Conservation (phyloP, 129 eudicot genomes). For the Calendula officinalis region DNA sequence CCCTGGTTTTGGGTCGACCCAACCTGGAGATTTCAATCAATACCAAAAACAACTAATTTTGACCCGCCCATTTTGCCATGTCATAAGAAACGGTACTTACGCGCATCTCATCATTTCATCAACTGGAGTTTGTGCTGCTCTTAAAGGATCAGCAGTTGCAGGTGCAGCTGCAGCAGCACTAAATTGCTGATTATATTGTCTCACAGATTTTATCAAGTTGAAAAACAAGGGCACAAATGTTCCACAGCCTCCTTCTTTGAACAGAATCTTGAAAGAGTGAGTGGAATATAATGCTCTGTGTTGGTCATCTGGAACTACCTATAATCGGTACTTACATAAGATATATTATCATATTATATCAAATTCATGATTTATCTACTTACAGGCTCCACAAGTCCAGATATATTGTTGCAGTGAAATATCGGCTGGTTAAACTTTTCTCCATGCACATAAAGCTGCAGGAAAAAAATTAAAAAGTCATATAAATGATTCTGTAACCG, state of each 20-base stretch:
- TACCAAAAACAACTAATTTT: background rate
- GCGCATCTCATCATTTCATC: conserved; percentile 99
- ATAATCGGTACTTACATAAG: conserved; percentile 13
- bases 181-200: conserved; percentile 60
- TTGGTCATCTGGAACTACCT: conserved; percentile 92
- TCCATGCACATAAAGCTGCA: conserved; percentile 76
- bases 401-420: conserved; percentile 84
- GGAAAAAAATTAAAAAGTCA: conserved; percentile 5
- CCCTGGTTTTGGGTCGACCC: background rate
- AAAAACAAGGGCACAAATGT: conserved; percentile 84
- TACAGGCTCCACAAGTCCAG: conserved; percentile 96
- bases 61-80: background rate
- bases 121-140: conserved; percentile 95
- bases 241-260: conserved; percentile 99
- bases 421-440: conserved; percentile 95
- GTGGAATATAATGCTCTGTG: conserved; percentile 78
- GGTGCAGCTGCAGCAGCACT: conserved; percentile 38
- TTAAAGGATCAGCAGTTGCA: conserved; percentile 64
- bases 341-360: background rate
- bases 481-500: background rate
- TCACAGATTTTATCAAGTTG: conserved; percentile 67
- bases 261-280: conserved; percentile 84
- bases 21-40: background rate
- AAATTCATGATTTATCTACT: conserved; percentile 24
- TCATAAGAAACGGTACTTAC: conserved; percentile 41